A percentile compares a stretch with the other conserved stretches of the same genome.
phyloP scores from a whole-genome alignment of 768 basidiomycete genomes.

The Agrocybe praecox region DNA sequence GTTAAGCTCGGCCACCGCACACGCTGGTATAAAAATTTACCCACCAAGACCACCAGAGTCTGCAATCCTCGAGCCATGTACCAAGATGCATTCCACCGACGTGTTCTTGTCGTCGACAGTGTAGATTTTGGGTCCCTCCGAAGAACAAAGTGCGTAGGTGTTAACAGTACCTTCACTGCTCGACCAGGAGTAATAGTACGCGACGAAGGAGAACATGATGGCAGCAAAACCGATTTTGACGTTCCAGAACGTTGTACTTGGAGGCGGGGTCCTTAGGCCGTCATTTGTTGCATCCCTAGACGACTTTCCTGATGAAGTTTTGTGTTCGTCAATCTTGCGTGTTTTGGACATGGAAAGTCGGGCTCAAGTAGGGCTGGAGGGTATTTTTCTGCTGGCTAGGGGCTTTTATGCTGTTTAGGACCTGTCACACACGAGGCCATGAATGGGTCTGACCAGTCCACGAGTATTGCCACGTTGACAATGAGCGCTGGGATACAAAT shows the following conservation, averaged over 20 bases:
- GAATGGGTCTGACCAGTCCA: no score
- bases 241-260: neutral
- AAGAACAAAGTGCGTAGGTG: slow-evolving; percentile 65
- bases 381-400: no score
- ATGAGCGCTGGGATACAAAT: no score
- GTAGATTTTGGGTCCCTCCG: slow-evolving; percentile 53
- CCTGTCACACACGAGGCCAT: no score
- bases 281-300: neutral
- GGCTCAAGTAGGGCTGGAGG: no score
- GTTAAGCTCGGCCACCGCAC: neutral
- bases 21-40: slow-evolving; percentile 18
- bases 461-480: no score
- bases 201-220: neutral
- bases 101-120: slow-evolving; percentile 61
- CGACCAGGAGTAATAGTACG: neutral
- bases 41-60: slow-evolving; percentile 59
- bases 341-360: no score
- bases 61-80: slow-evolving; percentile 49
- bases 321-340: no score
- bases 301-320: neutral
- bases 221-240: neutral
- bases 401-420: no score
- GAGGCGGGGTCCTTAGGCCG: neutral
- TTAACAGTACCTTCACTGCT: neutral
- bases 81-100: slow-evolving; percentile 64